These are phyloP conservation scores for Rugosomyces carneus DNA, from an alignment of 1,284 basidiomycete species.

Conservation along the genomic window DNA sequence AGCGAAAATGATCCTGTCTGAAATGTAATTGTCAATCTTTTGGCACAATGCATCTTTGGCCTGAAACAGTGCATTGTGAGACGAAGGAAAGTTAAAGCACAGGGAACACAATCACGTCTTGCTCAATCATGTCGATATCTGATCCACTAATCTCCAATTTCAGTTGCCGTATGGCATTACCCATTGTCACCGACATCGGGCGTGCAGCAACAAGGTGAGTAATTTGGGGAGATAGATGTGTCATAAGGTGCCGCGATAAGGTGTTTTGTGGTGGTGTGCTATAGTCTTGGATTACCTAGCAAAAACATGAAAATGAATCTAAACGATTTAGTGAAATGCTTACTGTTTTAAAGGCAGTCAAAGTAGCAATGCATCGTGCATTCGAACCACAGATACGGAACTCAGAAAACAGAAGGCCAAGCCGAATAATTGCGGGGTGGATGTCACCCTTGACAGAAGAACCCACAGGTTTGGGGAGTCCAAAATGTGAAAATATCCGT, in stretches of 20 bases:
- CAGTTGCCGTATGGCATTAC: constrained; percentile 89
- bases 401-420: constrained; percentile 78
- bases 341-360: constrained; percentile 80
- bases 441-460: constrained; percentile 70
- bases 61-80: constrained; percentile 33
- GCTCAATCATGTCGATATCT: constrained; percentile 88
- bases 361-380: constrained; percentile 83
- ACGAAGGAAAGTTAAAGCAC: background rate
- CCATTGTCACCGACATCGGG: constrained; percentile 93
- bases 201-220: constrained; percentile 82
- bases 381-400: constrained; percentile 87
- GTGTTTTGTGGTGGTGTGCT: constrained; percentile 77
- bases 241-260: constrained; percentile 82
- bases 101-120: constrained; percentile 74
- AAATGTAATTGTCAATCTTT: constrained; percentile 91
- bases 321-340: constrained; percentile 20
- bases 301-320: constrained; percentile 1
- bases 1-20: constrained; percentile 90
- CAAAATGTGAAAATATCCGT: constrained; percentile 80
- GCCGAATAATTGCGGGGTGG: constrained; percentile 72
- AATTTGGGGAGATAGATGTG: constrained; percentile 87
- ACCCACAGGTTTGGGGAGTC: constrained; percentile 56
- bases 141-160: constrained; percentile 94
- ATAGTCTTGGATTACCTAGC: constrained; percentile 83
- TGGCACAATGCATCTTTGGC: constrained; percentile 83